Conservation (phyloP, 371 early-diverging fungal genomes). For the Syncephalastrum racemosum region DNA sequence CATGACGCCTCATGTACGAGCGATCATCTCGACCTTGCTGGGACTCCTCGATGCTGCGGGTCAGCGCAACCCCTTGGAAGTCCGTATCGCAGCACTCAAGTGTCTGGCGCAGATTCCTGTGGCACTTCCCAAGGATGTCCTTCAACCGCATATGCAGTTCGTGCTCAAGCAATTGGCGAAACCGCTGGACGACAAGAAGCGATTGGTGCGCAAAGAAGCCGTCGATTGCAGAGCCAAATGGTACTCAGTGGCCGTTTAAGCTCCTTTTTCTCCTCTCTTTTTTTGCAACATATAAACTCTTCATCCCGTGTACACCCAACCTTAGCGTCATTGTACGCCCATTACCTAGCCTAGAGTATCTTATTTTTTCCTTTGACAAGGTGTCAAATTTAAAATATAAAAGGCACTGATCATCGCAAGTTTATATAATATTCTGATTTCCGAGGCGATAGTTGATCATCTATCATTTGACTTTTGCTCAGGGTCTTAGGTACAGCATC, state of each 20-base stretch:
- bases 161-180: slow-evolving; percentile 63
- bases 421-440: too few relatives aligned
- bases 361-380: too few relatives aligned
- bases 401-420: too few relatives aligned
- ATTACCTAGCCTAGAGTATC: too few relatives aligned
- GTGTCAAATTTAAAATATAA: too few relatives aligned
- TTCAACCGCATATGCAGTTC: slow-evolving; percentile 60
- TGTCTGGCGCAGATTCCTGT: slow-evolving; percentile 70
- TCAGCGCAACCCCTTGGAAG: slow-evolving; percentile 39
- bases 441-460: too few relatives aligned
- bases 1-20: slow-evolving; percentile 56
- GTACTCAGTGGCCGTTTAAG: slow-evolving; percentile 37
- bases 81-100: slow-evolving; percentile 71
- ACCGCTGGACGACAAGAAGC: slow-evolving; percentile 85
- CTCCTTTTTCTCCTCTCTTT: too few relatives aligned
- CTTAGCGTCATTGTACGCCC: too few relatives aligned
- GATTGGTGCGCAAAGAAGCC: slow-evolving; percentile 85
- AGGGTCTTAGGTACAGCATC: too few relatives aligned
- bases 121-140: slow-evolving; percentile 55
- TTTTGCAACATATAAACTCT: too few relatives aligned
- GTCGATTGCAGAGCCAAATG: slow-evolving; percentile 85
- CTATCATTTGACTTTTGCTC: too few relatives aligned
- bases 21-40: slow-evolving; percentile 51
- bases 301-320: too few relatives aligned
- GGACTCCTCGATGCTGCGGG: slow-evolving; percentile 31